Conservation (phyloP, 768 basidiomycete genomes). For the Austroboletus eburneus region DNA sequence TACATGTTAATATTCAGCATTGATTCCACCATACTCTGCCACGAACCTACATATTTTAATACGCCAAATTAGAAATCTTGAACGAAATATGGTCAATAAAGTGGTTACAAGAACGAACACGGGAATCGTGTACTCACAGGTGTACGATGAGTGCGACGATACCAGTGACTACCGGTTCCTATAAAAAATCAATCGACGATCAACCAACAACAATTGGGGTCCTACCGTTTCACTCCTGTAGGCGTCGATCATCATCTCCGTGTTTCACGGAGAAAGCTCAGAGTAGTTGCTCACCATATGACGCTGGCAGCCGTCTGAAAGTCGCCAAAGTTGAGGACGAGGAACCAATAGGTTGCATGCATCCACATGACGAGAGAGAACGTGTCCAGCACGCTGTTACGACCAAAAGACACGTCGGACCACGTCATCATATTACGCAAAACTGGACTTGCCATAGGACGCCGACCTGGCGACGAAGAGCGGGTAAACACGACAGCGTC, state of each 20-base stretch:
- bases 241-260: too few species aligned
- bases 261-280: too few species aligned
- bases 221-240: slow-evolving; percentile 1
- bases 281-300: not conserved
- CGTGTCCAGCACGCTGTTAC: not conserved
- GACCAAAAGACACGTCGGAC: too few species aligned
- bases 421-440: not conserved
- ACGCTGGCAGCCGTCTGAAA: not conserved
- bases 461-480: not conserved
- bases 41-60: not conserved
- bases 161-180: not conserved
- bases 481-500: not conserved
- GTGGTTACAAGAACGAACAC: not conserved
- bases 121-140: not conserved
- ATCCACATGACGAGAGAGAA: not conserved
- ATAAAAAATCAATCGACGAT: too few species aligned
- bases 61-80: slow-evolving; percentile 4
- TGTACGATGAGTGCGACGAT: not conserved
- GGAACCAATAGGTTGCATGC: not conserved
- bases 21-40: not conserved
- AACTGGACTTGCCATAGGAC: not conserved
- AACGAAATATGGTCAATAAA: not conserved
- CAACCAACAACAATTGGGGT: too few species aligned
- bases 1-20: not conserved
- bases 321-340: not conserved